Base-by-base conservation (phyloP, 331 rosid genomes). In the Quercus phellos region DNA sequence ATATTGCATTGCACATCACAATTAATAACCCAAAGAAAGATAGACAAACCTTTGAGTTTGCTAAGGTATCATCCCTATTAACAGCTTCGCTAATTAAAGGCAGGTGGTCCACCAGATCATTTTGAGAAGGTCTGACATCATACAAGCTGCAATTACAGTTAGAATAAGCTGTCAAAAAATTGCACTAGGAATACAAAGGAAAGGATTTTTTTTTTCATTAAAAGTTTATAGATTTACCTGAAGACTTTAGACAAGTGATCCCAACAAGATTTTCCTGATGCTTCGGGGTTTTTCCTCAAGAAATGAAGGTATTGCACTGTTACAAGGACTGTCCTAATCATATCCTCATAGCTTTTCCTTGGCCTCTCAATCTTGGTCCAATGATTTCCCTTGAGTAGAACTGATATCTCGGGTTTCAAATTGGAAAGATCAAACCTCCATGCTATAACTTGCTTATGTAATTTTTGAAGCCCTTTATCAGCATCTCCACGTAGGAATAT, bases 351-450 rank as follows among this genome's bases (percentile, higher is more conserved):
- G 56, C 87, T 75, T 72, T 87, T 90, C 84, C 92, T 84, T 2
- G 98, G 98, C 73, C 85, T 90, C 79, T 81, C 80, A 83, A 94
- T 91, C 72, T 70, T 83, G 75, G 89, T 55, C 98, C 97, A 91
- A 35, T 6, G 73, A 18, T 77, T 78, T 24, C 80, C 90, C 79
- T 89, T 89, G 4, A 87, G 77, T 14, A 90, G 86, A 79, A 94
- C 90, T 4, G 79, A 86, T 29, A 94, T 78, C 88, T 79, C 87
- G 1, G 96, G 94, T 69, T 79, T 86, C 54, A 11, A 66, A 43
- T 69, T 55, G 22, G 84, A 82, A 73, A 91, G 58, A 81, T 90
- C 86, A 64, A 91, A 94, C 61, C 81, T 90, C 97, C 98, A 94
- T 0, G 90, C 94, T 19, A 73, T 68, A 54, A 90, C 93, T 7